phyloP scores from a whole-genome alignment of 305 asterid genomes.

The Plantago coronopus region DNA sequence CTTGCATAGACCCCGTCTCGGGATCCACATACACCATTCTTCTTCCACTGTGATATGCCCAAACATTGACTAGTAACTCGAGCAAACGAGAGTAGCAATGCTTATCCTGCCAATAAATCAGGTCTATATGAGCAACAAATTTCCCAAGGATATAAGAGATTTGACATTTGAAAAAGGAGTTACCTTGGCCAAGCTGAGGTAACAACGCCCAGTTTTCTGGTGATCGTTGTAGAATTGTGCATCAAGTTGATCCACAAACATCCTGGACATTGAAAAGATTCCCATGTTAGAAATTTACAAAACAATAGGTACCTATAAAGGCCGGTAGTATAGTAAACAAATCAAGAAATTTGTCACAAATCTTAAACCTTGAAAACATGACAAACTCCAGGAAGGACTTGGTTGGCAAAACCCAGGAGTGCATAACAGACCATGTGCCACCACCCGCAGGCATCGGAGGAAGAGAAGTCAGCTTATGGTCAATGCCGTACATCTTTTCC shows the following conservation, averaged over 20 bases:
- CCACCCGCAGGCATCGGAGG: conserved; percentile 74
- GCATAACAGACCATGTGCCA: conserved; percentile 93
- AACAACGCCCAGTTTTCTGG: conserved; percentile 62
- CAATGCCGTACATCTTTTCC: conserved; percentile 78
- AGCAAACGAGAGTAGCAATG: conserved; percentile 85
- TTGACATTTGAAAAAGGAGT: not conserved
- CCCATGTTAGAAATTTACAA: not conserved
- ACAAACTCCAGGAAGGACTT: conserved; percentile 85
- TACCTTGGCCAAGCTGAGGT: conserved; percentile 75
- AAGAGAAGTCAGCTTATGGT: conserved; percentile 55
- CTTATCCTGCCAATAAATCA: conserved; percentile 58
- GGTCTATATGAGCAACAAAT: not conserved
- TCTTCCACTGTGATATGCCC: conserved; percentile 97
- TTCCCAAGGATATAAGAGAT: not conserved
- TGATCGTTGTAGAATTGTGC: conserved; percentile 62
- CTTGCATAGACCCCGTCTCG: conserved; percentile 68
- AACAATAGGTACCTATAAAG: conserved; percentile 1
- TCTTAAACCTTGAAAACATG: conserved; percentile 87
- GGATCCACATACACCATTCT: conserved; percentile 84
- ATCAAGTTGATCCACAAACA: conserved; percentile 90
- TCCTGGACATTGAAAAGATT: conserved; percentile 38
- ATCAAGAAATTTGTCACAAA: conserved; percentile 1
- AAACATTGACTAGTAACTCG: conserved; percentile 84
- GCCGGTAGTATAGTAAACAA: not conserved
- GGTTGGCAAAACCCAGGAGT: conserved; percentile 91